phyloP scores from a whole-genome alignment of 371 early-diverging fungal species.

The Circinella umbellata region DNA sequence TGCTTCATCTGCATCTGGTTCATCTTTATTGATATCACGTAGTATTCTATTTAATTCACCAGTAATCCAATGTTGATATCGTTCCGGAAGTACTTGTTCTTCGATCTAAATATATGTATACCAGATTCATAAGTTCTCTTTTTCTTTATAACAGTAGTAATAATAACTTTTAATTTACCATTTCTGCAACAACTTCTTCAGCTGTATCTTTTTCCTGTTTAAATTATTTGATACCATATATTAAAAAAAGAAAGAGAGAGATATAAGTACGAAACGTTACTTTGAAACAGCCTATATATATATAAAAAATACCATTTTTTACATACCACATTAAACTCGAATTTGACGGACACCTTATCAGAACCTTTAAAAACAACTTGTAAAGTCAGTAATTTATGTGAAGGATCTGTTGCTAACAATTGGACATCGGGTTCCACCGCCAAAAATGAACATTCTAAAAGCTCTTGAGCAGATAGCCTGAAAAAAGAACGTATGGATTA shows the following conservation, averaged over 20 bases:
- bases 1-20: conserved; percentile 34
- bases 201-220: conserved; percentile 84
- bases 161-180: conserved; percentile 76
- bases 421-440: conserved; percentile 75
- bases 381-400: conserved; percentile 72
- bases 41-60: conserved; percentile 87
- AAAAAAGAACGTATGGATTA: too few relatives aligned
- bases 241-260: too few relatives aligned
- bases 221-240: too few relatives aligned
- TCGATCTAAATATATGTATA: conserved; percentile 61
- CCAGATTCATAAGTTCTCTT: too few relatives aligned
- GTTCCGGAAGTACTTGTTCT: conserved; percentile 78
- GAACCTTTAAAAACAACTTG: conserved; percentile 87
- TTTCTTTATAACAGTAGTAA: too few relatives aligned
- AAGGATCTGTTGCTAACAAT: conserved; percentile 62
- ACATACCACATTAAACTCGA: conserved; percentile 76
- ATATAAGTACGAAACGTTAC: too few relatives aligned
- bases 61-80: conserved; percentile 81
- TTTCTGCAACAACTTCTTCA: conserved; percentile 90
- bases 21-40: conserved; percentile 68
- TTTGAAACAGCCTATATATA: conserved; percentile 47
- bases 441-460: conserved; percentile 85
- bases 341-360: conserved; percentile 86
- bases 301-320: not conserved
- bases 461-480: conserved; percentile 73